phyloP scores from a whole-genome alignment of 805 yeast genomes.

The Candida piceae region DNA sequence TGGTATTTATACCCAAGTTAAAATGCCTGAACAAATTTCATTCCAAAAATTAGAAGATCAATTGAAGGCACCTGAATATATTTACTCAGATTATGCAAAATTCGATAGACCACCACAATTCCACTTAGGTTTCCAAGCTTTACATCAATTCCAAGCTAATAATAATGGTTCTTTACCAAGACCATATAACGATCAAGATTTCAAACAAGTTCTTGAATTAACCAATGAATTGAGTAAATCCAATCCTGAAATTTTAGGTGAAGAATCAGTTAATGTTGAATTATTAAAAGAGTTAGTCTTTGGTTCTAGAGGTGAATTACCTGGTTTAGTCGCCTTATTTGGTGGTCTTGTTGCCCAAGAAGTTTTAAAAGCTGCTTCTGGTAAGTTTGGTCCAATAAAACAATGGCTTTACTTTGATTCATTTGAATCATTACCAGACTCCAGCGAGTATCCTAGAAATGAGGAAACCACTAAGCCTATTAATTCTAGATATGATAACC shows the following conservation, averaged over 20 bases:
- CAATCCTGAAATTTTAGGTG: conserved; percentile 52
- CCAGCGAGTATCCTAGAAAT: conserved; percentile 52
- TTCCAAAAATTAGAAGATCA: conserved; percentile 66
- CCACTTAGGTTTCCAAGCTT: conserved; percentile 89
- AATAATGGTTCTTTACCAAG: conserved; percentile 68
- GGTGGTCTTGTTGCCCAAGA: conserved; percentile 98
- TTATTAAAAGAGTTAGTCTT: conserved; percentile 68
- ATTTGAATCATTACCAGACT: conserved; percentile 77
- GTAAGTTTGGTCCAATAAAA: conserved; percentile 89
- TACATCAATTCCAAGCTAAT: conserved; percentile 63
- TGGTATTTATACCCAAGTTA: conserved; percentile 90
- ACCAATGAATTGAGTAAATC: conserved; percentile 56
- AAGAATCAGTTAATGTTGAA: conserved; percentile 51
- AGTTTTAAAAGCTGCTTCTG: conserved; percentile 90
- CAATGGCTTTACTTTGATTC: conserved; percentile 95
- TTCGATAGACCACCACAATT: conserved; percentile 87
- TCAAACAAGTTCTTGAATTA: conserved; percentile 55
- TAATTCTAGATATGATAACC: conserved; percentile 86
- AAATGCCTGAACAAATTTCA: conserved; percentile 61
- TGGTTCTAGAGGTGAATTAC: conserved; percentile 89
- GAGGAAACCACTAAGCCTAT: conserved; percentile 70
- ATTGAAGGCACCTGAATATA: conserved; percentile 69
- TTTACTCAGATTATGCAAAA: conserved; percentile 87
- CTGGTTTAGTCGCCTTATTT: conserved; percentile 80
- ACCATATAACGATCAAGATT: conserved; percentile 72